Evolutionary conservation across 2,329 filamentous ascomycete species (phyloP), one percentile per base, ranked within the genome.

Genomic region (Rhynchosporium graminicola): DNA sequence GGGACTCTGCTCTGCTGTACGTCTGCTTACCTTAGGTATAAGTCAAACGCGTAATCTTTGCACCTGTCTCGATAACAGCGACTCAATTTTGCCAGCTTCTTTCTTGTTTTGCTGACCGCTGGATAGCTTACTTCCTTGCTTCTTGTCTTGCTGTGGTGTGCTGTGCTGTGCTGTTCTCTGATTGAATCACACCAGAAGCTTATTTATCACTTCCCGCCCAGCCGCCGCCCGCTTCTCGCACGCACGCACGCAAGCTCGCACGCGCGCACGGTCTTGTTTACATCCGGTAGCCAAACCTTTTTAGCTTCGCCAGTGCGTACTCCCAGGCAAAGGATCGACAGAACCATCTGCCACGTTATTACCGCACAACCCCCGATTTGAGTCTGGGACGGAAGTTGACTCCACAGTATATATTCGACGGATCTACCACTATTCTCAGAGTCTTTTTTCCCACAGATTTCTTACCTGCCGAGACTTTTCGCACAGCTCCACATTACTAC

Each of bases 211-310:
- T 36, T 36, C 33, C 33, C 33, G 33, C 33, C 5, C 42, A 20
- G 20, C 20, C 20, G 20, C 20, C 20, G 20, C 1, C 20, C 20
- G 20, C 20, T 20, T 20, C 20, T 20, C 20, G 20, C 20, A 20
- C 20, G 20, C 20, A 20, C 20, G 20, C 20, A 20, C 20, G 20
- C 20, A 1, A 1, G 20, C 20, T 20, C 20, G 20, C 20, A 20
- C 20, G 20, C 20, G 20, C 42, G 4, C 42, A 12, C 47, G 47
- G 2, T 36, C 31, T 31, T 54, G 36, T 54, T 54, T 54, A 54
- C 51, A 40, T 54, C 51, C 33, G 54, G 54, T 43, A 57, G 38
- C 45, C 43, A 46, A 56, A 33, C 40, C 45, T 57, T 28, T 57
- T 57, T 28, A 40, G 40, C 40, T 45, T 28, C 52, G 28, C 52